Base-by-base conservation (phyloP, 2,329 filamentous ascomycete genomes). In the Corniculantispora saksenae region DNA sequence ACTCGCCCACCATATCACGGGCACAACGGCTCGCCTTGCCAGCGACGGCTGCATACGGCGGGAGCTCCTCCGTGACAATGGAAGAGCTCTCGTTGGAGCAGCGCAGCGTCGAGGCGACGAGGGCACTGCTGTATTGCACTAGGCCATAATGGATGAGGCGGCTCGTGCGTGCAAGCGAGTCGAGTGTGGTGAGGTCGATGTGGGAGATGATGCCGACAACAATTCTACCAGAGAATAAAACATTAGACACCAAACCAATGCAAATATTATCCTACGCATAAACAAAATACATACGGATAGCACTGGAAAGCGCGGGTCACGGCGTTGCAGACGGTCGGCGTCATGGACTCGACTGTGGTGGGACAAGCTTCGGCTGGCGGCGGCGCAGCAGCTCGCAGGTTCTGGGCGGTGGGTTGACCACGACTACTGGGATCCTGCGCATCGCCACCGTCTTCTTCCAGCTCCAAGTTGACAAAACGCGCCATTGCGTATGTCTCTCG, bases 141-240 rank as follows among this genome's bases (percentile, higher is more conserved):
- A 98, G 84, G 69, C 89, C 91, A 64, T 84, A 84, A 70, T 91
- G 91, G 68, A 97, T 87, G 73, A 91, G 89, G 60, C 90, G 91
- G 76, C 93, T 97, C 63, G 92, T 93, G 63, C 86, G 87, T 60
- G 94, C 91, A 23, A 98, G 86, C 69, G 90, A 89, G 76, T 97
- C 90, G 71, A 97, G 86, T 17, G 92, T 90, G 76, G 94, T 97
- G 59, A 97, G 86, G 75, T 98, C 94, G 75, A 97, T 87, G 70
- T 86, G 85, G 38, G 87, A 85, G 57, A 91, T 91, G 69, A 97
- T 86, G 71, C 90, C 86, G 69, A 88, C 86, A 70, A 91, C 88
- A 74, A 97, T 87, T 72, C 93, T 97, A 80, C n/a, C n/a, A n/a
- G n/a, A n/a, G n/a, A 63, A 40, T 29, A 29, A 32, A 53, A 8